Evolutionary conservation across 345 rosid species (phyloP).

Genomic region (Lenwebbia sp.): DNA sequence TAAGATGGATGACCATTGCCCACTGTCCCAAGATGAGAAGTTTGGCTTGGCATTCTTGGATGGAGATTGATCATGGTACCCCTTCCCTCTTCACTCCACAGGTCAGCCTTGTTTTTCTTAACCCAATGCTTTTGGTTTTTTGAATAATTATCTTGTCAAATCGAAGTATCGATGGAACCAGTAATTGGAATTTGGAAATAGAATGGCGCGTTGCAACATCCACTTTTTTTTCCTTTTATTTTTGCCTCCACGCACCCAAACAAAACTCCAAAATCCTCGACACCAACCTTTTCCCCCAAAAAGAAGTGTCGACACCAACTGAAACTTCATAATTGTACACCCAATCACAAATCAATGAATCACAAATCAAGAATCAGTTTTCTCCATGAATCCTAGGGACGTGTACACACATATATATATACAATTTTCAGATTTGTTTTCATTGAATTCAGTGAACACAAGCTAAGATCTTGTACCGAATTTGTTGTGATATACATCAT

Average conservation of each 20-base stretch:
- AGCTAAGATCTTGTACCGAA: background rate
- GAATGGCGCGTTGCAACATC: background rate
- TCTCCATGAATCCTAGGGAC: too few species aligned
- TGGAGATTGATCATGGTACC: background rate
- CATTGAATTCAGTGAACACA: background rate
- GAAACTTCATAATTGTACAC: too few species aligned
- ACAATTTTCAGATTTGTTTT: too few species aligned
- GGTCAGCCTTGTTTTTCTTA: rapidly evolving
- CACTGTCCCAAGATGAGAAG: background rate
- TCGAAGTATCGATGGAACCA: background rate
- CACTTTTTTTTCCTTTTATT: rapidly evolving
- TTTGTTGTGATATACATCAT: background rate
- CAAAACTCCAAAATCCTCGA: background rate
- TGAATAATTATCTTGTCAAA: background rate
- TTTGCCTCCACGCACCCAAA: background rate
- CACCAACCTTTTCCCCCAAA: too few species aligned
- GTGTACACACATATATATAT: too few species aligned
- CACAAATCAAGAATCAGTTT: too few species aligned
- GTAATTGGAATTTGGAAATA: background rate
- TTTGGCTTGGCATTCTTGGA: background rate
- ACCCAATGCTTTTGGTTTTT: background rate
- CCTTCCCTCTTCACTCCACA: background rate
- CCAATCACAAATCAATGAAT: too few species aligned
- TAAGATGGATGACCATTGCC: rapidly evolving
- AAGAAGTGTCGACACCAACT: too few species aligned